Percentiles rank a stretch among this genome's conserved stretches.
phyloP scores from a whole-genome alignment of 2,329 filamentous ascomycete genomes.

The Fusarium hainanense region DNA sequence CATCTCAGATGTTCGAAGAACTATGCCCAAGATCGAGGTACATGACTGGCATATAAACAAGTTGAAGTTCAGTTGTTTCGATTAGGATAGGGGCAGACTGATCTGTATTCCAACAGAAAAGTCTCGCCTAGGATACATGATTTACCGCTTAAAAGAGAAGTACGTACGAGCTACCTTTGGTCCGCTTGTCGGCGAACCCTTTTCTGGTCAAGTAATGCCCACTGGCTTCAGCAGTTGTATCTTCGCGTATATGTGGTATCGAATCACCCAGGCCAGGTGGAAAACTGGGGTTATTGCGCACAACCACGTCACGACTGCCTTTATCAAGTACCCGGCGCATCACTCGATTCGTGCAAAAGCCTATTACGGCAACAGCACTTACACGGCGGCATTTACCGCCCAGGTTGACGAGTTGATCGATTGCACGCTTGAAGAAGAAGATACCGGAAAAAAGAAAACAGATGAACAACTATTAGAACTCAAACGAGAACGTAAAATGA shows the following conservation, averaged over 20 bases:
- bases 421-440: background rate
- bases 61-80: slow-evolving; percentile 24
- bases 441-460: background rate
- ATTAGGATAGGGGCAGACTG: slow-evolving; percentile 14
- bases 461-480: background rate
- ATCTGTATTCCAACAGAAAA: background rate
- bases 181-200: background rate
- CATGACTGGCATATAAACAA: background rate
- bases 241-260: slow-evolving; percentile 34
- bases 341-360: background rate
- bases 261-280: slow-evolving; percentile 27
- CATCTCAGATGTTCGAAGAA: slow-evolving; percentile 6
- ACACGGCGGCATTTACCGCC: background rate
- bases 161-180: background rate
- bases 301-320: background rate
- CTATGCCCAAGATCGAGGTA: slow-evolving; percentile 1
- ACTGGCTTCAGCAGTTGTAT: slow-evolving; percentile 26
- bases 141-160: background rate
- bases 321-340: slow-evolving; percentile 23
- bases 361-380: background rate
- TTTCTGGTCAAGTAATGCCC: background rate
- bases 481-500: background rate
- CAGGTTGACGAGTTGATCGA: background rate
- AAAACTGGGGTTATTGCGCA: background rate
- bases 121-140: background rate